Conservation (phyloP, 129 eudicot species). For the Heracleum sosnowskyi region DNA sequence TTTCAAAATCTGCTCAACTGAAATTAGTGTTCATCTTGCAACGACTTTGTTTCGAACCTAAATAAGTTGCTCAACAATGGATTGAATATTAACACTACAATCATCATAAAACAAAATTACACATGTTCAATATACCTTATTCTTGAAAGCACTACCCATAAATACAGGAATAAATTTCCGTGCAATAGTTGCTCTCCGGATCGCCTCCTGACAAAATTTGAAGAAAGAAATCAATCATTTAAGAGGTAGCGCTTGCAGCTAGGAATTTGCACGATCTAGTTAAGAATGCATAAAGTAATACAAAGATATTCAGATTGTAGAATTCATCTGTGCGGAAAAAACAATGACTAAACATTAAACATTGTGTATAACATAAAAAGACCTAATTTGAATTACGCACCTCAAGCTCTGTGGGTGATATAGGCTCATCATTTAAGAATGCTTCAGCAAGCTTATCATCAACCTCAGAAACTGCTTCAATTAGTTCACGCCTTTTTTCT, state of each 20-base stretch:
- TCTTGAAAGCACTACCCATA: constrained; percentile 99
- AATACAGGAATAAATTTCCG: constrained; percentile 91
- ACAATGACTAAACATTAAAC: neutral
- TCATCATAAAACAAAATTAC: neutral
- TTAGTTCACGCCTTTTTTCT: constrained; percentile 80
- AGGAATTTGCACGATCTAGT: neutral
- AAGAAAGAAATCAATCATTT: neutral
- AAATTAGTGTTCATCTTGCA: neutral
- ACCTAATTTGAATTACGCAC: constrained; percentile 18
- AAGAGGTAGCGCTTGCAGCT: neutral
- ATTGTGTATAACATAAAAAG: neutral
- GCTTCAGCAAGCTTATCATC: constrained; percentile 91
- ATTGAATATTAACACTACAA: neutral
- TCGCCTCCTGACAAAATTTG: constrained; percentile 59
- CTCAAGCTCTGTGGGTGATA: constrained; percentile 87
- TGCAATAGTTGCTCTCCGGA: constrained; percentile 83
- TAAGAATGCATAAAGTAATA: neutral
- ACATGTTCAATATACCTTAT: constrained; percentile 47
- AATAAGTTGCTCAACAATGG: neutral
- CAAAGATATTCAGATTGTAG: neutral
- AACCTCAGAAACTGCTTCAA: constrained; percentile 92
- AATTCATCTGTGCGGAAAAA: neutral
- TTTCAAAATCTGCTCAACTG: neutral
- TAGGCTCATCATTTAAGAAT: constrained; percentile 83
- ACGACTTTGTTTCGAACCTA: neutral